phyloP scores from a whole-genome alignment of 2,329 filamentous ascomycete species.

The Sphaerulina musiva region DNA sequence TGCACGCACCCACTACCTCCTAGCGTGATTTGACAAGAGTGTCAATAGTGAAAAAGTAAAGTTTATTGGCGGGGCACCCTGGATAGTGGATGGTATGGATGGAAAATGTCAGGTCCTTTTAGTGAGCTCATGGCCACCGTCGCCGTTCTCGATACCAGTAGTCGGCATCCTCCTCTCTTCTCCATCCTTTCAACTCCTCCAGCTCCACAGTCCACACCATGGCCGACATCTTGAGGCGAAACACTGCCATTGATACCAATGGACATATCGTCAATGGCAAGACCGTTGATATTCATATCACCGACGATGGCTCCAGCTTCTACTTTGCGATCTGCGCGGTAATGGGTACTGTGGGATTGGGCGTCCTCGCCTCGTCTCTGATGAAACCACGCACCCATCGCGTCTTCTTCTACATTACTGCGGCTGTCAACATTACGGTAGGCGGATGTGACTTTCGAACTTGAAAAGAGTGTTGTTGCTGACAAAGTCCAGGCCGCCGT shows the following conservation, averaged over 20 bases:
- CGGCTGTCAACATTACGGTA: slow-evolving; percentile 47
- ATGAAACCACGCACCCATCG: slow-evolving; percentile 44
- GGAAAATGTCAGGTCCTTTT: neutral
- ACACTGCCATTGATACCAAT: slow-evolving; percentile 18
- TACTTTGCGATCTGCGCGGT: slow-evolving; percentile 56
- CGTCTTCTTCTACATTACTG: slow-evolving; percentile 55
- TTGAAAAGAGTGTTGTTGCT: neutral
- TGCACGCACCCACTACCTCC: neutral
- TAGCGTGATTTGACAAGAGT: neutral
- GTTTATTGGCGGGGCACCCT: neutral
- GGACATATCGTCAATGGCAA: slow-evolving; percentile 42
- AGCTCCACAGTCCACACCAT: neutral
- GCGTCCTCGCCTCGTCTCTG: slow-evolving; percentile 19
- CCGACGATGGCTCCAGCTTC: slow-evolving; percentile 54
- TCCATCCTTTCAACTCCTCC: neutral
- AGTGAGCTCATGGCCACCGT: neutral
- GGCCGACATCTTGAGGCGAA: slow-evolving; percentile 13
- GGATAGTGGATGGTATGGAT: neutral
- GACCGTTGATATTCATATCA: slow-evolving; percentile 54
- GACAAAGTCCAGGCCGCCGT: slow-evolving; percentile 41
- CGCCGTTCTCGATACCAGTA: neutral
- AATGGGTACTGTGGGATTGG: slow-evolving; percentile 52
- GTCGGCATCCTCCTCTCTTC: neutral
- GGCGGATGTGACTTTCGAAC: neutral
- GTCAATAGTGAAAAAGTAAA: neutral